Conservation (phyloP, 106 monocot genomes). For the Xerophyta viscosa region DNA sequence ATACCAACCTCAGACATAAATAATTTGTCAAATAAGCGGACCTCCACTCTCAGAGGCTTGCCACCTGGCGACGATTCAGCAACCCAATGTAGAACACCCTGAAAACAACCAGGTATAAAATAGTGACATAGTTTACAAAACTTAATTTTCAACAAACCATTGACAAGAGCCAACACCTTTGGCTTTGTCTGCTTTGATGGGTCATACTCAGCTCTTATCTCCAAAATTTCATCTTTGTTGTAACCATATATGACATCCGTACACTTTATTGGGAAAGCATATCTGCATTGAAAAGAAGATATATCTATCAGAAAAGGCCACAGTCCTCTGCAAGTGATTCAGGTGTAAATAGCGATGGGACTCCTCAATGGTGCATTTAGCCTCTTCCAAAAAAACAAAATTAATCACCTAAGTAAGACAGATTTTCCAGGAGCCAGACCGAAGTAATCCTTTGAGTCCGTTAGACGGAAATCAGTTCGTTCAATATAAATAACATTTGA, state of each 20-base stretch:
- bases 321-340: background rate
- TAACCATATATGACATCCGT: conserved; percentile 75
- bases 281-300: conserved; percentile 34
- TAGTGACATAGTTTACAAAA: no score
- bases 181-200: conserved; percentile 73
- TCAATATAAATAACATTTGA: conserved; percentile 89
- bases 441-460: conserved; percentile 96
- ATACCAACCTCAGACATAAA: conserved; percentile 76
- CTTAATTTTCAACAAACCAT: no score
- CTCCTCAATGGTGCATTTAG: no score
- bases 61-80: conserved; percentile 75
- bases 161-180: conserved; percentile 50
- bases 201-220: conserved; percentile 86
- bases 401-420: conserved; percentile 61
- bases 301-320: background rate
- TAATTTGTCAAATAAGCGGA: conserved; percentile 83
- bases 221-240: conserved; percentile 44
- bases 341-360: background rate
- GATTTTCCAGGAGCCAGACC: conserved; percentile 97
- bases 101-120: background rate
- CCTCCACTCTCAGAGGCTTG: conserved; percentile 87
- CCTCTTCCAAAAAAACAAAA: background rate
- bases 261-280: conserved; percentile 93
- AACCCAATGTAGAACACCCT: conserved; percentile 99
- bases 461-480: conserved; percentile 73